These are phyloP conservation scores for Acorus gramineus DNA, from an alignment of 106 monocot genomes.

Conservation along the genomic window DNA sequence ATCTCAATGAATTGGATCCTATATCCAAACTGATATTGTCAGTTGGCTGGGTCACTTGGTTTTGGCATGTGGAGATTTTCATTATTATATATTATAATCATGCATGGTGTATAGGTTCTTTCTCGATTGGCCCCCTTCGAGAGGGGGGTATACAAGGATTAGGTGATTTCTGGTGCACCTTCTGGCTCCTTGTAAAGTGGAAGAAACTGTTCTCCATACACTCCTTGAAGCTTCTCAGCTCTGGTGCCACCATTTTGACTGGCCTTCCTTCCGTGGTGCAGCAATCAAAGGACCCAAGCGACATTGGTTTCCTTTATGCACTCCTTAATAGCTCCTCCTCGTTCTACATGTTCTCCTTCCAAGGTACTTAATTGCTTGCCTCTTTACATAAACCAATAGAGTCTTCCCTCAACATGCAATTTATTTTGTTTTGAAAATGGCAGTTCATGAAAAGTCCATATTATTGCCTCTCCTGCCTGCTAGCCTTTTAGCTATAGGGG, in stretches of 20 bases:
- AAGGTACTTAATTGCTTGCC: constrained; percentile 39
- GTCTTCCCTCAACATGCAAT: too few species aligned
- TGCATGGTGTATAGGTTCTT: constrained; percentile 50
- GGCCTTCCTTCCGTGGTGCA: constrained; percentile 76
- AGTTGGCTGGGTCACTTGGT: too few species aligned
- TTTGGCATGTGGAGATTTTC: too few species aligned
- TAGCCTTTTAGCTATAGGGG: constrained; percentile 68
- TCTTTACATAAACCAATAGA: background rate
- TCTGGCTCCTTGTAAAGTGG: constrained; percentile 88
- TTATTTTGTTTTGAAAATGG: constrained; percentile 1
- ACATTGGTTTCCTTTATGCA: constrained; percentile 62
- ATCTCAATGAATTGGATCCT: too few species aligned
- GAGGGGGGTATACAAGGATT: constrained; percentile 95
- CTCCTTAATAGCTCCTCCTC: constrained; percentile 84
- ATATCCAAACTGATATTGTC: too few species aligned
- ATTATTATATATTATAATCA: background rate
- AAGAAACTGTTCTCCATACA: constrained; percentile 55
- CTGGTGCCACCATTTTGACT: constrained; percentile 33
- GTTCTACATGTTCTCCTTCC: constrained; percentile 89
- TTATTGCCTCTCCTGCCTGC: constrained; percentile 89
- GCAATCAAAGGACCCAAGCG: constrained; percentile 74
- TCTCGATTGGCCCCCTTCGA: constrained; percentile 92
- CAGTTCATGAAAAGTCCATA: constrained; percentile 98
- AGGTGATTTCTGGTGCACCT: constrained; percentile 95
- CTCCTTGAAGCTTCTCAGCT: constrained; percentile 53